Conservation (phyloP, 2,329 filamentous ascomycete species). For the Fusarium sp. region DNA sequence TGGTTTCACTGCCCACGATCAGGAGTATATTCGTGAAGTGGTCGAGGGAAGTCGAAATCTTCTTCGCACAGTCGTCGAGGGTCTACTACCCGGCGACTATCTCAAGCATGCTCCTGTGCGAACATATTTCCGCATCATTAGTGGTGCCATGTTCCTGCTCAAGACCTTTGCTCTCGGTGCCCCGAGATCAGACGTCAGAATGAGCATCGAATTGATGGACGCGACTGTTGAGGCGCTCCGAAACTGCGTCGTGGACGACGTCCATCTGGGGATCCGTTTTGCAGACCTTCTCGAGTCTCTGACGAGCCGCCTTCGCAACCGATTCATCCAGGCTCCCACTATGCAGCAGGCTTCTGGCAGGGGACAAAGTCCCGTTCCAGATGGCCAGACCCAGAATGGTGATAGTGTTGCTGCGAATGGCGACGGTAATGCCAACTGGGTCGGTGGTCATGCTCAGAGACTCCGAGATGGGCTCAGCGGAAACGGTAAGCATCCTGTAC, state of each 20-base stretch:
- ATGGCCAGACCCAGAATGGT: conserved; percentile 39
- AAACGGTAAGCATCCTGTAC: conserved; percentile 46
- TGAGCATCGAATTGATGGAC: conserved; percentile 80
- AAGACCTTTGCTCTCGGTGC: conserved; percentile 87
- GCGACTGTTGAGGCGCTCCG: conserved; percentile 77
- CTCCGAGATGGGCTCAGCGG: conserved; percentile 53
- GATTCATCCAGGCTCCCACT: conserved; percentile 74
- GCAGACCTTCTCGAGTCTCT: conserved; percentile 84
- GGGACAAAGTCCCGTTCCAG: conserved; percentile 54
- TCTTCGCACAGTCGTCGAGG: conserved; percentile 80
- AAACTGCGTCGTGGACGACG: conserved; percentile 84
- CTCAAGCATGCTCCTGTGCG: conserved; percentile 85
- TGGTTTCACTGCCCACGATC: conserved; percentile 72
- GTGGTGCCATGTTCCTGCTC: conserved; percentile 83
- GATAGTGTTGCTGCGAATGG: conserved; percentile 41
- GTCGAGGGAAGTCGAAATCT: conserved; percentile 81
- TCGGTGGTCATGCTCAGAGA: conserved; percentile 52
- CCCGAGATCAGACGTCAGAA: conserved; percentile 79
- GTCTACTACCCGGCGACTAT: conserved; percentile 77
- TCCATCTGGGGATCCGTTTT: conserved; percentile 85
- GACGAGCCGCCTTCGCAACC: conserved; percentile 76
- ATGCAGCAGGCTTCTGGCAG: conserved; percentile 54
- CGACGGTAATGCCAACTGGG: conserved; percentile 44
- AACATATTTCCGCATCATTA: conserved; percentile 88
- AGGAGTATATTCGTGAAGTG: conserved; percentile 79